These are phyloP conservation scores for Capsicum baccatum DNA, from an alignment of 257 asterid species.

Conservation along the genomic window DNA sequence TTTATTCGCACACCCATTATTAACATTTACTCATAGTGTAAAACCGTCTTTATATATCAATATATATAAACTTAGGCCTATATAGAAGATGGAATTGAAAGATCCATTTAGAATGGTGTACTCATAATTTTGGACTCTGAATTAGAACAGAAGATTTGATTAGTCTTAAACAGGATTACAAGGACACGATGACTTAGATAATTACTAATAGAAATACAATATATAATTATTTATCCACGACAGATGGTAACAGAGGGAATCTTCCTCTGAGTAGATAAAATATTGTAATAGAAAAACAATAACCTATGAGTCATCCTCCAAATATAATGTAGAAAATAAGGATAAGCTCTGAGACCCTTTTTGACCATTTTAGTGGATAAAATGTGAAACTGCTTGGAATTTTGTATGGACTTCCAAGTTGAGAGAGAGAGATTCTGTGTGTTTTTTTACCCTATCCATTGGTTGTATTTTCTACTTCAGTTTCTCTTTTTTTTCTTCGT, in stretches of 20 bases:
- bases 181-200: neutral
- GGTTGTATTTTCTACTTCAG: neutral
- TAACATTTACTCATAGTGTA: neutral
- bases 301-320: neutral
- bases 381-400: too few species aligned
- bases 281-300: too few species aligned
- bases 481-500: neutral
- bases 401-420: too few species aligned
- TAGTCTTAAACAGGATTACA: neutral
- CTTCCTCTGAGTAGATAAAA: too few species aligned
- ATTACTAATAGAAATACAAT: neutral
- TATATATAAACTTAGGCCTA: neutral
- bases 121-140: conserved; percentile 13
- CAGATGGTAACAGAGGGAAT: neutral
- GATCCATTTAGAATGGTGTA: neutral
- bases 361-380: neutral
- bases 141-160: neutral
- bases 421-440: too few species aligned
- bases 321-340: neutral
- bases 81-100: neutral
- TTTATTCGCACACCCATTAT: too few species aligned
- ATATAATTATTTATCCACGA: neutral
- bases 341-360: neutral
- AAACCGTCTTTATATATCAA: neutral
- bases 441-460: neutral